Evolutionary conservation across 78 protist genomes (phyloP).

Genomic region (Planoprotostelium fungivorum): DNA sequence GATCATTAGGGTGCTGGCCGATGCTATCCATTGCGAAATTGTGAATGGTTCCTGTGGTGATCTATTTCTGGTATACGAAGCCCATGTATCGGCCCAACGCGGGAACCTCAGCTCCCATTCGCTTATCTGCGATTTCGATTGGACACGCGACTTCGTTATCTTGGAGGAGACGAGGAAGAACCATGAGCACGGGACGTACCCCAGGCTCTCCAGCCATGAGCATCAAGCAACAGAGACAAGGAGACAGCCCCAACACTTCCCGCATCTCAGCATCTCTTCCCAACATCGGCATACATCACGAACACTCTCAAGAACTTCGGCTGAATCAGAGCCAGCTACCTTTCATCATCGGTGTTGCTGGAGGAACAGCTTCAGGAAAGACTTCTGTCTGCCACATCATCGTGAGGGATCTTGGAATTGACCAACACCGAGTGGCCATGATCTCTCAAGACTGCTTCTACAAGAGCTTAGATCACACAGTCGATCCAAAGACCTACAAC

Average conservation of each 20-base stretch:
- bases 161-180: too few species aligned
- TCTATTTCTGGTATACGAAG: neutral
- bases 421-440: slow-evolving; percentile 35
- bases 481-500: slow-evolving; percentile 27
- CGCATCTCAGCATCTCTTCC: neutral
- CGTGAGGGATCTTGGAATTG: slow-evolving; percentile 17
- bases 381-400: slow-evolving; percentile 65
- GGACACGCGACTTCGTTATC: too few species aligned
- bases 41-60: neutral
- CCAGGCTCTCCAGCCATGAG: neutral
- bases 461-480: slow-evolving; percentile 15
- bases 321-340: neutral
- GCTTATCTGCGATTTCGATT: neutral
- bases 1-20: neutral
- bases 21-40: neutral
- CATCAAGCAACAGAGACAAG: neutral
- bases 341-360: slow-evolving; percentile 60
- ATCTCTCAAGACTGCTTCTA: slow-evolving; percentile 27
- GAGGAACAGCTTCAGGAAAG: slow-evolving; percentile 72
- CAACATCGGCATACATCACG: neutral
- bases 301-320: neutral
- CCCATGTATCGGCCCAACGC: neutral
- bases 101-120: neutral
- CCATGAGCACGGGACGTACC: too few species aligned
- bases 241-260: neutral